Evolutionary conservation across 2,329 filamentous ascomycete genomes (phyloP).

Genomic region (Mycosphaerella sp.): DNA sequence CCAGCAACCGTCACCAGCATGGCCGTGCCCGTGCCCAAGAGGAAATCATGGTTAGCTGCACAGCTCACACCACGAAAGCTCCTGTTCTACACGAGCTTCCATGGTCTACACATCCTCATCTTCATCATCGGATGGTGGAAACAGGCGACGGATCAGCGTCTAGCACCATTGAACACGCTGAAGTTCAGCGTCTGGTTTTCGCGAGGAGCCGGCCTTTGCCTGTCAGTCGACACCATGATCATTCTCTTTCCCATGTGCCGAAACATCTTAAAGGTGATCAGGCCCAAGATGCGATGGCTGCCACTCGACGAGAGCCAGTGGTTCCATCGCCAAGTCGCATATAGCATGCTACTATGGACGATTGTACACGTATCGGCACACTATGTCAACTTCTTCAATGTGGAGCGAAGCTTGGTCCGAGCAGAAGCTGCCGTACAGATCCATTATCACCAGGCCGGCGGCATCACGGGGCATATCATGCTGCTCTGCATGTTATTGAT

Average conservation of each 20-base stretch:
- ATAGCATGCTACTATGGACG: constrained; percentile 77
- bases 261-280: constrained; percentile 74
- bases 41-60: constrained; percentile 31
- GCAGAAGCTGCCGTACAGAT: constrained; percentile 77
- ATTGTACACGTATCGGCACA: constrained; percentile 70
- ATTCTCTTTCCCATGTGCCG: constrained; percentile 94
- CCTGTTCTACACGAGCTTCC: constrained; percentile 34
- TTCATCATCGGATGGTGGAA: constrained; percentile 46
- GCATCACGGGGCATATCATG: constrained; percentile 96
- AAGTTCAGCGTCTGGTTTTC: constrained; percentile 93
- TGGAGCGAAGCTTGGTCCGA: constrained; percentile 78
- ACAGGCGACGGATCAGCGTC: constrained; percentile 60
- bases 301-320: constrained; percentile 95
- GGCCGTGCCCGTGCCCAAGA: constrained; percentile 19
- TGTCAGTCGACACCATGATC: constrained; percentile 76
- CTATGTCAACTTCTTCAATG: constrained; percentile 98
- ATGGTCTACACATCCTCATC: constrained; percentile 34
- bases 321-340: constrained; percentile 94
- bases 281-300: constrained; percentile 80
- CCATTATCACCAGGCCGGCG: constrained; percentile 81
- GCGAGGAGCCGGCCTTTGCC: constrained; percentile 78
- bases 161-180: constrained; percentile 74
- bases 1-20: constrained; percentile 5
- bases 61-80: constrained; percentile 34
- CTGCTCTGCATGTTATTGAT: constrained; percentile 98